Evolutionary conservation across 1,284 basidiomycete genomes (phyloP), one percentile per base, ranked within the genome.

Genomic region (Ceraceosorus guamensis): DNA sequence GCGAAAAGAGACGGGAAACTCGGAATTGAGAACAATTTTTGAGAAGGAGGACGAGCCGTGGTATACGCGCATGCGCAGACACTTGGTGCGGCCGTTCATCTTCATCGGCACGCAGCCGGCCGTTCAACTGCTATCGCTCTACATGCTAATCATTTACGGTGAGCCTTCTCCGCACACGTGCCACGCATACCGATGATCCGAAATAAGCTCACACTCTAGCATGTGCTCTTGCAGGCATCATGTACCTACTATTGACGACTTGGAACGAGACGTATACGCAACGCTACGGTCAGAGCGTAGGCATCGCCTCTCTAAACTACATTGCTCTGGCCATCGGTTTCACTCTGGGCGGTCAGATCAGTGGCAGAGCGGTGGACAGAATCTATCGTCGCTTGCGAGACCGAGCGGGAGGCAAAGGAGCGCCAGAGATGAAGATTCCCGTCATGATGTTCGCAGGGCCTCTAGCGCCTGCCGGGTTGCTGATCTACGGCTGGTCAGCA

Each of bases 401-500:
- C 3, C 79, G 78, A 54, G 82, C 84, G 58, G 80, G 79, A 3
- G 82, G 81, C 0, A 74, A 78, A 11, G 83, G 84, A 5, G 16
- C 45, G n/a, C n/a, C 32, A 8, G 57, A 55, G 32, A 67, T 52
- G 58, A 56, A 61, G 55, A 53, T 70, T 31, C 85, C 83, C 0
- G 77, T 82, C 2, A 82, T 88, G 80, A 67, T 87, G 24, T 79
- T 83, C 0, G 84, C 83, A 0, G 80, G 81, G 0, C 58, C 83
- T 1, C 10, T 83, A 2, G 78, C 86, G 5, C 75, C 77, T 0
- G 82, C 81, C 0, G 87, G 86, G 0, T 72, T 87, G 6, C 71
- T 88, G 18, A 75, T 87, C 10, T 76, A 82, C 1, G 86, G 87
- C 11, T 88, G 86, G 86, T 79, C 82, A 0, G 83, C 83, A 4